Evolutionary conservation across 148 eudicot species (phyloP).

Genomic region (Amaranthus palmeri): DNA sequence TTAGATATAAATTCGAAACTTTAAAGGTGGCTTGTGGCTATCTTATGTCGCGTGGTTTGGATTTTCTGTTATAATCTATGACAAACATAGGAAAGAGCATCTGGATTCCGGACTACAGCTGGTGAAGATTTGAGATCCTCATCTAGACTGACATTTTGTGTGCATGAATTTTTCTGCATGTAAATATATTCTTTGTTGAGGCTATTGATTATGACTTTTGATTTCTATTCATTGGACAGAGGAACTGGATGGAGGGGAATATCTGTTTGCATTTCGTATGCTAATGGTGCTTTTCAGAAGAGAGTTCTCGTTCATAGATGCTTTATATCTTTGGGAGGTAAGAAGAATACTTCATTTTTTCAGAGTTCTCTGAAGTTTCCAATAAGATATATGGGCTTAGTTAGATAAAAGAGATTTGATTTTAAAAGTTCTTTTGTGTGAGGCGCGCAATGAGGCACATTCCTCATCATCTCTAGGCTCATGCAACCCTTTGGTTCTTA

Average conservation of each 20-base stretch:
- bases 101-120: too few species aligned
- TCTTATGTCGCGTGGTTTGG: not conserved
- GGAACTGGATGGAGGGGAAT: slow-evolving; percentile 92
- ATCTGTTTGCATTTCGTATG: slow-evolving; percentile 95
- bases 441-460: not conserved
- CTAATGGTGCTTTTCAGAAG: slow-evolving; percentile 94
- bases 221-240: slow-evolving; percentile 40
- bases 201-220: not conserved
- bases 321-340: slow-evolving; percentile 96
- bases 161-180: not conserved
- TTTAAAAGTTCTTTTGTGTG: not conserved
- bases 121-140: not conserved
- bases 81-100: not conserved
- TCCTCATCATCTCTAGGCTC: not conserved
- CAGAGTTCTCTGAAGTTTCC: not conserved
- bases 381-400: not conserved
- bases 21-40: not conserved
- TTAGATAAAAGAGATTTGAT: not conserved
- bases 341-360: slow-evolving; percentile 11
- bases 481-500: not conserved
- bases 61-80: not conserved
- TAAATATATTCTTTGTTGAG: not conserved
- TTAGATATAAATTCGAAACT: not conserved
- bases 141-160: not conserved
- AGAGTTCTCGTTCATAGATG: slow-evolving; percentile 84